phyloP scores from a whole-genome alignment of 2,329 filamentous ascomycete genomes.

The Pseudocercospora fijiensis region DNA sequence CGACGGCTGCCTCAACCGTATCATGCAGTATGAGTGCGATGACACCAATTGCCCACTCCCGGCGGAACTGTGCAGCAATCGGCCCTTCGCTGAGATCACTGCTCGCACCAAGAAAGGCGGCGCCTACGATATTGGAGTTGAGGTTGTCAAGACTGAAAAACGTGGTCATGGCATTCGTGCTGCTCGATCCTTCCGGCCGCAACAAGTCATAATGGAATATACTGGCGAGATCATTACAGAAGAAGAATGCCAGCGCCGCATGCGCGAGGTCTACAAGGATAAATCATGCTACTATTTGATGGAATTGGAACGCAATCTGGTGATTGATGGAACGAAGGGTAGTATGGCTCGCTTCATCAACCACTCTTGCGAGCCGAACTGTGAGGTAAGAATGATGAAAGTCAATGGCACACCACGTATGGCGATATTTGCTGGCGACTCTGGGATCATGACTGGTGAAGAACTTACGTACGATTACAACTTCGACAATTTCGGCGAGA shows the following conservation, averaged over 20 bases:
- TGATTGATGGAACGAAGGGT: constrained; percentile 93
- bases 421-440: constrained; percentile 90
- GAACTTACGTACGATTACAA: constrained; percentile 94
- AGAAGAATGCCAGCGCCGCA: constrained; percentile 85
- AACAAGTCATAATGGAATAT: constrained; percentile 98
- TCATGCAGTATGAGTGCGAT: constrained; percentile 98
- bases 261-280: constrained; percentile 90
- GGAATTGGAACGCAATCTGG: constrained; percentile 98
- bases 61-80: constrained; percentile 74
- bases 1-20: constrained; percentile 88
- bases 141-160: constrained; percentile 86
- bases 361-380: constrained; percentile 94
- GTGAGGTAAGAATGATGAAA: constrained; percentile 80
- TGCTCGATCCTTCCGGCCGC: constrained; percentile 80
- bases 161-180: constrained; percentile 89
- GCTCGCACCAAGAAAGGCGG: constrained; percentile 71
- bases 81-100: constrained; percentile 78
- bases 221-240: constrained; percentile 97
- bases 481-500: constrained; percentile 53
- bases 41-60: constrained; percentile 81
- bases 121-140: constrained; percentile 88
- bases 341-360: constrained; percentile 98
- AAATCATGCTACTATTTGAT: constrained; percentile 99
- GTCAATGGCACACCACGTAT: constrained; percentile 91
- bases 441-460: constrained; percentile 88